These are phyloP conservation scores for Pascua sp. DNA, from an alignment of 1,284 basidiomycete species.

Conservation along the genomic window DNA sequence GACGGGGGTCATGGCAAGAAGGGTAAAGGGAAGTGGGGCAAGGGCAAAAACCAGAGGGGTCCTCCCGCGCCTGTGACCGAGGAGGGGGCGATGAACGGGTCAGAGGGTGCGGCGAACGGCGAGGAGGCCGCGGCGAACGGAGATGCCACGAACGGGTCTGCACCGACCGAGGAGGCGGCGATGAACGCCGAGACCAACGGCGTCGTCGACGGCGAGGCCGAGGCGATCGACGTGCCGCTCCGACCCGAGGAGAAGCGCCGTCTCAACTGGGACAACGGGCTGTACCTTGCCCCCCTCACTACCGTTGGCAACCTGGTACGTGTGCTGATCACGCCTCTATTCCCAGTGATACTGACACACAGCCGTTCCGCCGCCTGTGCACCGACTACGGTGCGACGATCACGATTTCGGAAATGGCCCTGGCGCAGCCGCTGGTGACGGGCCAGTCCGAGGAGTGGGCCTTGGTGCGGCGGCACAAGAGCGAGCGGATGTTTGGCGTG, in stretches of 20 bases:
- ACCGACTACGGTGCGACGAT: conserved; percentile 86
- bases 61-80: conserved; percentile 45
- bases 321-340: conserved; percentile 12
- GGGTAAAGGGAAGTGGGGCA: neutral
- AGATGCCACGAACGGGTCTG: conserved; percentile 20
- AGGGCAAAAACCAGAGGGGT: conserved; percentile 8
- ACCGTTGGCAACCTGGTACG: conserved; percentile 89
- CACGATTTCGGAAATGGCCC: conserved; percentile 88
- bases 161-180: conserved; percentile 22
- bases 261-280: conserved; percentile 79
- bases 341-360: neutral
- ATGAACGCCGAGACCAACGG: conserved; percentile 31
- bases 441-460: conserved; percentile 91
- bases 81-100: conserved; percentile 26
- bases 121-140: conserved; percentile 42
- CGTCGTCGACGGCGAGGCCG: conserved; percentile 33
- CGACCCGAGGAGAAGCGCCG: conserved; percentile 80
- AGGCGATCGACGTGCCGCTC: conserved; percentile 52
- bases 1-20: conserved; percentile 6
- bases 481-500: conserved; percentile 84
- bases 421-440: conserved; percentile 72
- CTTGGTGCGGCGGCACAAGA: conserved; percentile 77
- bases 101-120: conserved; percentile 19
- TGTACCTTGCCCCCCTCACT: conserved; percentile 90
- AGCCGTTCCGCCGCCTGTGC: conserved; percentile 92